Evolutionary conservation across 495 filamentous ascomycete genomes (phyloP).

Genomic region (Penicillium bialowiezense): DNA sequence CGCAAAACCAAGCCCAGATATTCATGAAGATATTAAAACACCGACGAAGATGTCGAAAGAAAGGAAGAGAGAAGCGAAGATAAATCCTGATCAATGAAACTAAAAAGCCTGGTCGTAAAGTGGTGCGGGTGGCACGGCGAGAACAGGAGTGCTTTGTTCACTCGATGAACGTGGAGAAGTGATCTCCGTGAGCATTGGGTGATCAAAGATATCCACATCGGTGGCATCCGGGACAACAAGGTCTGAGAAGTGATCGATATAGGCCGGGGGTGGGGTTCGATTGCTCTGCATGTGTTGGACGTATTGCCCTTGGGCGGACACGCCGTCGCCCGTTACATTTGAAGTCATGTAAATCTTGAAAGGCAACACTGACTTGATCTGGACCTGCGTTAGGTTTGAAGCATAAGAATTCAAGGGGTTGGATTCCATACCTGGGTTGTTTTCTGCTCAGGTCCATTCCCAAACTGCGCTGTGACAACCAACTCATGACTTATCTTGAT

Average conservation of each 20-base stretch:
- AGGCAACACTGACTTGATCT: slow-evolving; percentile 17
- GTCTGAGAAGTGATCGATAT: slow-evolving; percentile 11
- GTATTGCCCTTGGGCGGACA: neutral
- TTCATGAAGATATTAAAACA: too few species aligned
- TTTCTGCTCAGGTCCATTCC: neutral
- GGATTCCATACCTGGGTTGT: neutral
- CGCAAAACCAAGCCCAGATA: too few species aligned
- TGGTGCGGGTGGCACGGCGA: neutral
- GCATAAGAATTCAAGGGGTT: neutral
- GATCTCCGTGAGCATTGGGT: neutral
- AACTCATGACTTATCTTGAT: slow-evolving; percentile 19
- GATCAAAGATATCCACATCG: neutral
- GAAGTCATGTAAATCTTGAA: slow-evolving; percentile 21
- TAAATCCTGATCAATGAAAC: too few species aligned
- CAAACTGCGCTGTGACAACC: slow-evolving; percentile 12
- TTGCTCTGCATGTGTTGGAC: slow-evolving; percentile 4
- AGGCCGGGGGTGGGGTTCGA: slow-evolving; percentile 13
- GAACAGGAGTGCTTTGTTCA: neutral
- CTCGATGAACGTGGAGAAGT: neutral
- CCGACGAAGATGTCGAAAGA: too few species aligned
- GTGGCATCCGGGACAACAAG: neutral
- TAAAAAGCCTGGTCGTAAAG: neutral
- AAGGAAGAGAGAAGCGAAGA: too few species aligned
- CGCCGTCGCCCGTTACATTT: slow-evolving; percentile 1
- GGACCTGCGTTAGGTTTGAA: neutral